phyloP scores from a whole-genome alignment of 2,329 filamentous ascomycete genomes.

The Cryphonectria japonica region DNA sequence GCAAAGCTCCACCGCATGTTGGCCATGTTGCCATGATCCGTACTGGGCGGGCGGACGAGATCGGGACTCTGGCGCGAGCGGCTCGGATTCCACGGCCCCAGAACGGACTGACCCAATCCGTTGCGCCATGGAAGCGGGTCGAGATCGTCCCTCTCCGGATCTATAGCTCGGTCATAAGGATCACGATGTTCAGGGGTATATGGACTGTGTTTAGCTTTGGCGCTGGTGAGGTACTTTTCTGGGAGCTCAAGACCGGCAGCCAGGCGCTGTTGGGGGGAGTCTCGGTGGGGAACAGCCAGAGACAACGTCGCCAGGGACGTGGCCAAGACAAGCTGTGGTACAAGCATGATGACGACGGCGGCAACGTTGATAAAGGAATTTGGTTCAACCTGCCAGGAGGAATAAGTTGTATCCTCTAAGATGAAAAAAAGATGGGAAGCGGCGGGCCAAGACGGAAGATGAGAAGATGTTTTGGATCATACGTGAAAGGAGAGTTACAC shows the following conservation, averaged over 20 bases:
- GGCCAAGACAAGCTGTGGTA: slow-evolving; percentile 29
- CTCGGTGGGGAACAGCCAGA: slow-evolving; percentile 41
- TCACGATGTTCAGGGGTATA: slow-evolving; percentile 65
- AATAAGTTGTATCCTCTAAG: neutral
- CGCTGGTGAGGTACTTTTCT: slow-evolving; percentile 43
- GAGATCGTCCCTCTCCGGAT: slow-evolving; percentile 62
- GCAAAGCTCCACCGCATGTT: slow-evolving; percentile 77
- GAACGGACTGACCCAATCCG: slow-evolving; percentile 65
- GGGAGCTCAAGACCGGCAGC: slow-evolving; percentile 53
- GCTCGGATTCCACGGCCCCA: slow-evolving; percentile 71
- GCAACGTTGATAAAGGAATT: neutral
- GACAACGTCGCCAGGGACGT: slow-evolving; percentile 32
- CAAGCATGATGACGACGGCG: slow-evolving; percentile 16
- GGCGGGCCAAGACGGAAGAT: neutral
- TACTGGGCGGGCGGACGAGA: slow-evolving; percentile 71
- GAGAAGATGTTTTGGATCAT: neutral
- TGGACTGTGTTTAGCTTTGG: slow-evolving; percentile 45
- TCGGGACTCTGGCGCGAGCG: slow-evolving; percentile 73
- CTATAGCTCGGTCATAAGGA: slow-evolving; percentile 65
- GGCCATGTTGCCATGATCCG: slow-evolving; percentile 70
- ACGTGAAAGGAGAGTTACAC: neutral
- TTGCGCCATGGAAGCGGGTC: slow-evolving; percentile 69
- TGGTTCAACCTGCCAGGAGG: neutral
- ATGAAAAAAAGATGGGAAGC: neutral
- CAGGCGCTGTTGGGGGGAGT: slow-evolving; percentile 60